Evolutionary conservation across 2,329 filamentous ascomycete species (phyloP), one percentile per base, ranked within the genome.

Genomic region (Alternaria gaisen): DNA sequence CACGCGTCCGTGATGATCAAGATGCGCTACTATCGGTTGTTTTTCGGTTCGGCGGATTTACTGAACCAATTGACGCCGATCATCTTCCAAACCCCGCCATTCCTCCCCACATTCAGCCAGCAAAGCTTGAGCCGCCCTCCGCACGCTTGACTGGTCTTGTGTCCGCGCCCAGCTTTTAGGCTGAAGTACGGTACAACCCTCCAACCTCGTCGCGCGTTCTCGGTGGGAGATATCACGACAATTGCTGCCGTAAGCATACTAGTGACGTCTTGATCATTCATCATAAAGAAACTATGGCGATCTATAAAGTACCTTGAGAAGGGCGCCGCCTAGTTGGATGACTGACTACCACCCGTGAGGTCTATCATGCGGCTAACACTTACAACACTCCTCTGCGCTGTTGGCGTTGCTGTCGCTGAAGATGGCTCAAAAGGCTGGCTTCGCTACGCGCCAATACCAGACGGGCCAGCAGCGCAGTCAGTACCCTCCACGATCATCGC

Each of bases 381-480:
- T 30, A 41, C 50, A 10, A 44, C 53, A 11, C 10, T 65, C 5
- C 34, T 54, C 10, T 41, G 56, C 14, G 20, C 38, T 12, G 10
- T 60, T 14, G 24, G 44, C 8, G 4, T 41, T 32, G 61, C 53
- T 11, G 22, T 60, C 7, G 87, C 87, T 40, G 88, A 91, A 68
- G 84, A 86, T 69, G 89, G 89, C 11, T 77, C 88, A 24, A 79
- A 84, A 58, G 88, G 81, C 48, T 91, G 89, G 89, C 76, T 91
- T 56, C 84, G 89, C 50, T 91, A 91, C 72, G 87, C 88, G 32
- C 81, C 83, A 9, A 70, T 89, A 14, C 77, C 82, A 5, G 63
- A 77, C 53, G 75, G 79, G 26, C 69, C 74, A 11, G 72, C 68
- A 51, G 79, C 81, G 48, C 75, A 77, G 40, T 77, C 77, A 38